Evolutionary conservation across 106 monocot species (phyloP).

Genomic region (Chionographis japonica): DNA sequence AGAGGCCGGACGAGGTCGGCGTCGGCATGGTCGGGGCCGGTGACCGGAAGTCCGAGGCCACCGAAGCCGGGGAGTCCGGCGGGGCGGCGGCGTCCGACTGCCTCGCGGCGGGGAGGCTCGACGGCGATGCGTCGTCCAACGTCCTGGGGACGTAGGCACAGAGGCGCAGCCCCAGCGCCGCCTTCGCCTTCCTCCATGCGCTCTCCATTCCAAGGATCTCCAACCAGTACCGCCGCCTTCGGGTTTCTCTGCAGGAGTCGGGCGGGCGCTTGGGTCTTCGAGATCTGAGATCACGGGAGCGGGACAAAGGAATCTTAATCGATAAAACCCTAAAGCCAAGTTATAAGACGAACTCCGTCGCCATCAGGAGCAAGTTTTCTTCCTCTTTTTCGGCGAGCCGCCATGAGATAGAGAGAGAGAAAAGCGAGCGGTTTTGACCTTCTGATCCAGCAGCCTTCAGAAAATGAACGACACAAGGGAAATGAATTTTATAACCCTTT

Average conservation of each 20-base stretch:
- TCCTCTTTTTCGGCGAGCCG: constrained; percentile 5
- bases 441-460: too few relatives aligned
- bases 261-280: constrained; percentile 1
- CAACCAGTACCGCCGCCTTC: constrained; percentile 14
- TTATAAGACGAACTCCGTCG: background rate
- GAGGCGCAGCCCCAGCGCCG: constrained; percentile 58
- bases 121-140: constrained; percentile 24
- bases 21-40: constrained; percentile 31
- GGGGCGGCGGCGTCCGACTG: constrained; percentile 15
- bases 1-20: constrained; percentile 48
- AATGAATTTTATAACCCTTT: too few relatives aligned
- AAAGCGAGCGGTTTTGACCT: too few relatives aligned
- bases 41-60: constrained; percentile 5
- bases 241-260: constrained; percentile 21
- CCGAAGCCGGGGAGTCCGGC: constrained; percentile 1
- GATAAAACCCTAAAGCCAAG: background rate
- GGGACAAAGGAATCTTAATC: too few relatives aligned
- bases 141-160: constrained; percentile 49
- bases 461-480: too few relatives aligned
- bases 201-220: constrained; percentile 37
- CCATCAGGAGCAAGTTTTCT: background rate
- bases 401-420: background rate
- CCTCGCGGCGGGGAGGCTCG: constrained; percentile 8
- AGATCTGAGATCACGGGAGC: background rate
- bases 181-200: constrained; percentile 67